Percentiles rank a stretch among this genome's conserved stretches.
These are phyloP conservation scores for Phyllosticta ampelicida DNA, from an alignment of 2,329 filamentous ascomycete genomes.

Conservation along the genomic window DNA sequence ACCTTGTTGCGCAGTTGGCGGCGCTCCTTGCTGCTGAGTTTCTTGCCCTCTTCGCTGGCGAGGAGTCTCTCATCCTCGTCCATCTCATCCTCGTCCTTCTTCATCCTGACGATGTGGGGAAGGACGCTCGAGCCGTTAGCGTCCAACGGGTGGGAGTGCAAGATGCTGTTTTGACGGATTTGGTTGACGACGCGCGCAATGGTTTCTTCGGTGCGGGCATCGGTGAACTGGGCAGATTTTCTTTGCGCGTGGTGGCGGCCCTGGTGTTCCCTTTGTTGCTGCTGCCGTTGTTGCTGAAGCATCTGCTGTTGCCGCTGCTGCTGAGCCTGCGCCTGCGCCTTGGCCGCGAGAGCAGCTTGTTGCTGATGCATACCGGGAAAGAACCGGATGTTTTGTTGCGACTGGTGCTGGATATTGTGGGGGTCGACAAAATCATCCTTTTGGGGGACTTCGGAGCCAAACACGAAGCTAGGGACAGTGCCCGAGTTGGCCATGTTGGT, in stretches of 20 bases:
- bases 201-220: conserved; percentile 62
- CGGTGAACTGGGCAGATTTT: conserved; percentile 27
- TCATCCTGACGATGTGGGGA: conserved; percentile 60
- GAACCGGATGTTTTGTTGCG: conserved; percentile 54
- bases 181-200: conserved; percentile 87
- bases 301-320: conserved; percentile 33
- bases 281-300: conserved; percentile 46
- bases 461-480: conserved; percentile 55
- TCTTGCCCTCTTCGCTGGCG: conserved; percentile 97
- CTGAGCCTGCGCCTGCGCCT: conserved; percentile 23
- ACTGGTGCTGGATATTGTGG: conserved; percentile 56
- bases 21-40: conserved; percentile 94
- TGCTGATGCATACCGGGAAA: conserved; percentile 93
- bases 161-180: conserved; percentile 66
- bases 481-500: conserved; percentile 44
- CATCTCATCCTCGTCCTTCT: conserved; percentile 98
- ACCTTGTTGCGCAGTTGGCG: conserved; percentile 98
- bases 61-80: conserved; percentile 91
- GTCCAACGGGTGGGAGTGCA: conserved; percentile 43
- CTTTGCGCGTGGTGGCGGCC: conserved; percentile 18
- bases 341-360: conserved; percentile 50
- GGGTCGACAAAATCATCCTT: conserved; percentile 58
- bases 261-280: conserved; percentile 22
- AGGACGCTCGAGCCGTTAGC: conserved; percentile 33
- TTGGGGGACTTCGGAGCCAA: conserved; percentile 32